A percentile compares a stretch with the other conserved stretches of the same genome.
phyloP scores from a whole-genome alignment of 148 eudicot genomes.

The Rhododendron henanense region DNA sequence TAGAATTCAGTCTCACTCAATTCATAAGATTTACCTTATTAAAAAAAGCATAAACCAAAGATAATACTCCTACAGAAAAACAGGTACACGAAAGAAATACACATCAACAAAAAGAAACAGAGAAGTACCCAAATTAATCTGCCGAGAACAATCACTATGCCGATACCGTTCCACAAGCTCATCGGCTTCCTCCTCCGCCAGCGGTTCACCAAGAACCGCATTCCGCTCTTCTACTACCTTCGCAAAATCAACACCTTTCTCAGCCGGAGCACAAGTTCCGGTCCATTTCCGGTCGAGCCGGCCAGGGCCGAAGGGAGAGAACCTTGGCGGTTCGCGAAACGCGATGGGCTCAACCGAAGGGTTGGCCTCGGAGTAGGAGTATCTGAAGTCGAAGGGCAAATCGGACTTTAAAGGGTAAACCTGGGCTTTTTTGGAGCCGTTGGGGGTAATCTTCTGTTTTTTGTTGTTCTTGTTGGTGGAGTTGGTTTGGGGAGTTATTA shows the following conservation, averaged over 20 bases:
- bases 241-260: slow-evolving; percentile 16
- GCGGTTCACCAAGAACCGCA: slow-evolving; percentile 58
- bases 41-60: background rate
- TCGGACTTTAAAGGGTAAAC: slow-evolving; percentile 34
- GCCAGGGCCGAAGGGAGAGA: slow-evolving; percentile 95
- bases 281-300: slow-evolving; percentile 87
- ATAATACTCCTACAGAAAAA: background rate
- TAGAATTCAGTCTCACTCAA: background rate
- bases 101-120: background rate
- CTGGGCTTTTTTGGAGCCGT: slow-evolving; percentile 13
- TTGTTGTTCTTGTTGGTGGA: slow-evolving; percentile 1
- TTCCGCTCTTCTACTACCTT: slow-evolving; percentile 32
- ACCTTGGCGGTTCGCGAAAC: slow-evolving; percentile 74
- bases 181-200: slow-evolving; percentile 49
- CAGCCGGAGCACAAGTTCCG: slow-evolving; percentile 67
- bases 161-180: slow-evolving; percentile 81
- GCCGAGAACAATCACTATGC: slow-evolving; percentile 75
- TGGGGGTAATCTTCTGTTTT: slow-evolving; percentile 2
- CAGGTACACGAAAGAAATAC: background rate
- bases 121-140: slow-evolving; percentile 72
- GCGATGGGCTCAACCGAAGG: slow-evolving; percentile 56
- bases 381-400: slow-evolving; percentile 78
- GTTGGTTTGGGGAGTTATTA: slow-evolving; percentile 5
- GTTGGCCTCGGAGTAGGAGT: slow-evolving; percentile 80
- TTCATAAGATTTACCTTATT: background rate